Conservation (phyloP, 2,329 filamentous ascomycete genomes). For the Myriosclerotinia duriaeana region DNA sequence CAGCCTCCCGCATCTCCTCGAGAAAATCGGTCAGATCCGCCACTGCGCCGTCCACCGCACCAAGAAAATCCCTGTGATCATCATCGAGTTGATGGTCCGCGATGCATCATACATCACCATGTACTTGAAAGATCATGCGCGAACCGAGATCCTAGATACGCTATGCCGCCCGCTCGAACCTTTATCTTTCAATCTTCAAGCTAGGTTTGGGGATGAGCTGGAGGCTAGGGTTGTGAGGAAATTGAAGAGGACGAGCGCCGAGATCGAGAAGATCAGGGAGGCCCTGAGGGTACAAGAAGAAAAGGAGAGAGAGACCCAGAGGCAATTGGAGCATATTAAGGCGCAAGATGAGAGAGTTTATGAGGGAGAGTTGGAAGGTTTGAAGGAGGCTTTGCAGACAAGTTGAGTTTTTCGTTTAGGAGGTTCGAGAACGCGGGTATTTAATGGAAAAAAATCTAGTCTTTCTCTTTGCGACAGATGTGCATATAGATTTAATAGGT, state of each 20-base stretch:
- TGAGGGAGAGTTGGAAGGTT: not conserved
- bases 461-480: no score
- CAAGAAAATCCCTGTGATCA: constrained; percentile 13
- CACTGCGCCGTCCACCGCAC: constrained; percentile 10
- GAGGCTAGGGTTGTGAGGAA: not conserved
- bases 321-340: not conserved
- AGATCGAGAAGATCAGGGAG: not conserved
- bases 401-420: not conserved
- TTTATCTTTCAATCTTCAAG: constrained; percentile 2
- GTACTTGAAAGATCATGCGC: not conserved
- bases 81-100: constrained; percentile 5
- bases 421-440: no score
- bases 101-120: not conserved
- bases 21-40: constrained; percentile 5
- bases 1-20: not conserved
- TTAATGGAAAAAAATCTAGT: no score
- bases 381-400: not conserved
- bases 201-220: constrained; percentile 4
- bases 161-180: not conserved
- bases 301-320: not conserved
- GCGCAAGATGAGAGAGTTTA: not conserved
- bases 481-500: no score
- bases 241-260: not conserved
- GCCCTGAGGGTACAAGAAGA: not conserved
- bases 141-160: not conserved